Evolutionary conservation across 768 basidiomycete genomes (phyloP), one percentile per base, ranked within the genome.

Genomic region (Lentinus brumalis): DNA sequence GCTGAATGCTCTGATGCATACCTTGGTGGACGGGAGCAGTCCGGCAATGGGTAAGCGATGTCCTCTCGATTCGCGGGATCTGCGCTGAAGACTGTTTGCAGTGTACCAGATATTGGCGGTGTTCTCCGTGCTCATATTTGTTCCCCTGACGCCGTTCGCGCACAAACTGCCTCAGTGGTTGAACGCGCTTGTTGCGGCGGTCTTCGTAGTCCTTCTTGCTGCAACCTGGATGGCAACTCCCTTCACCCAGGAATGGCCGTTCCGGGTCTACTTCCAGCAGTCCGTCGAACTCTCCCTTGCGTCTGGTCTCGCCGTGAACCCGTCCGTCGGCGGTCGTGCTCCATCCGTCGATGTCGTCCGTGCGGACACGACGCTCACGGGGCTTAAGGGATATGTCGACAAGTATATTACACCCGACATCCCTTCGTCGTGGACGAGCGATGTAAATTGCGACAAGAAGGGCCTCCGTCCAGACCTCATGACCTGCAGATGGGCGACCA

Each of bases 261-360:
- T 92, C 67, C 91, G 90, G 63, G 73, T 91, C 1, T 90, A 79
- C 72, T 93, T 92, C 78, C 79, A 79, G 51, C 91, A 92, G 69
- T 76, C 69, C 1, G 75, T 91, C 6, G 75, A 80, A 50, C 72
- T 91, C 41, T 47, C 66, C 4, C 18, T 42, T 14, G 5, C 41
- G 14, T 46, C 44, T 9, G 39, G 21, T 16, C 51, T 45, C 26
- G 8, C 56, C 3, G 12, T 45, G 14, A 58, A 63, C 40, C 12
- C 47, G 41, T 18, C 61, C 50, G n/a, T 4, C 56, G 18, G 42
- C 29, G 4, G n/a, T 5, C 30, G 35, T 12, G 11, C 12, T 11
- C 12, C 16, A 38, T 7, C 35, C 11, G 49, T 9, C 12, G 53
- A 60, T 32, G 62, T 67, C 6, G 68, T 72, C n/a, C 74, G 70